Base-by-base conservation (phyloP, 2,329 filamentous ascomycete species). In the Monascus ruber region DNA sequence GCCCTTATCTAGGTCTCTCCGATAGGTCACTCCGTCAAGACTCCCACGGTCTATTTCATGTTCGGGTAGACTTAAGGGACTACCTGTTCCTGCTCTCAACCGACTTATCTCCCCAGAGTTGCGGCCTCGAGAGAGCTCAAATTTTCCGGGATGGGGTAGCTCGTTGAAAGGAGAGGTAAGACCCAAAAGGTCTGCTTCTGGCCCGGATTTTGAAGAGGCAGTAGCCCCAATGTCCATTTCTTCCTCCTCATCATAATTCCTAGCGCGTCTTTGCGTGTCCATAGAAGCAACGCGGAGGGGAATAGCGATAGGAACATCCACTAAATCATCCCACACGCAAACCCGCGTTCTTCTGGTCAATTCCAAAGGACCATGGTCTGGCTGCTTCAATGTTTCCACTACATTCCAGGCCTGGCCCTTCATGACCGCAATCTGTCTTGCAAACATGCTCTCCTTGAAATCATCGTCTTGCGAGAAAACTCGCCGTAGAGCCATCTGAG, bases 361-460 rank as follows among this genome's bases (percentile, higher is more conserved):
- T 64, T 96, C 91, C 11, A 98, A 70, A 0, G 91, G 91, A 0
- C 91, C 91, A 56, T 96, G 89, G 55, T 96, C 91, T 1, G 78
- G 72, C 11, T 84, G 84, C 61, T 98, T 98, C 44, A 98, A 73
- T 0, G 91, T 95, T 66, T 98, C 91, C 4, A 98, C 91, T 0
- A 98, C 91, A 58, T 98, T 98, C 87, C 91, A 98, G 1, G 91
- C 91, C 59, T 98, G 91, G 7, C 91, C 91, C 64, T 98, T 98
- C 86, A 98, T 94, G 42, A 98, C 91, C 1, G 91, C 89, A 45
- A 98, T 93, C 57, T 98, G 91, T 49, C 85, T 80, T n/a, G 86
- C 86, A 65, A 94, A 98, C 91, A 98, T 98, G 63, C 85, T 83
- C 66, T 98, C 91, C 59, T 96, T 86, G 62, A 98, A 98, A 63